Evolutionary conservation across 2,329 filamentous ascomycete genomes (phyloP), one percentile per base, ranked within the genome.

Genomic region (Neoarthrinium moseri): DNA sequence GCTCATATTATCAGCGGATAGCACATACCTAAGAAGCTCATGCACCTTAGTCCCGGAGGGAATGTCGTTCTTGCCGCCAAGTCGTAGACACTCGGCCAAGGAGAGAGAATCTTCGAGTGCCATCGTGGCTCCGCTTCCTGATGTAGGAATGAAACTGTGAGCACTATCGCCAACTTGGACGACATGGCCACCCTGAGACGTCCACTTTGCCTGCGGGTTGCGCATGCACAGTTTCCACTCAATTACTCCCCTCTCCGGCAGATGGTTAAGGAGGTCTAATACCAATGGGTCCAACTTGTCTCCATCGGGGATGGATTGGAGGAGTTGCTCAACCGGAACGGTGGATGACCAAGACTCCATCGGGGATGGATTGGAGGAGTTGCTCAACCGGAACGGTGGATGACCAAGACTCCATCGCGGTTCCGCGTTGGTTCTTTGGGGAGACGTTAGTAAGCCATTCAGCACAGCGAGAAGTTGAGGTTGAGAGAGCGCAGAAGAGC

Each of bases 151-250:
- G 46, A 65, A 63, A 0, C 60, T 53, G 51, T 67, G 65, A 5
- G 65, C 66, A 1, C 57, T 55, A 34, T 68, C 65, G 12, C 64
- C 64, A 23, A 64, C 55, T 34, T 64, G 60, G 10, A 64, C 48
- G 10, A 66, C 55, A 6, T 57, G 57, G 5, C 49, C 62, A 2
- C 45, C 45, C 3, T 49, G 51, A 6, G 61, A 64, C 3, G 54
- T 51, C 57, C 58, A 65, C 8, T 56, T 52, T 2, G 53, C 52
- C 27, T 59, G 59, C 6, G 61, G 62, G 45, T 66, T 56, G 5
- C 64, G 58, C 62, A 58, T 65, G 36, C 57, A 50, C 21, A 66
- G 55, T 48, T 57, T 55, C 54, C 62, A 66, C 46, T 64, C 71
- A 51, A 76, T 66, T 38, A 75, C 70, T 20, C 44, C 46, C 8